Evolutionary conservation across 78 protist species (phyloP).

Genomic region (Mastigamoeba balamuthi): DNA sequence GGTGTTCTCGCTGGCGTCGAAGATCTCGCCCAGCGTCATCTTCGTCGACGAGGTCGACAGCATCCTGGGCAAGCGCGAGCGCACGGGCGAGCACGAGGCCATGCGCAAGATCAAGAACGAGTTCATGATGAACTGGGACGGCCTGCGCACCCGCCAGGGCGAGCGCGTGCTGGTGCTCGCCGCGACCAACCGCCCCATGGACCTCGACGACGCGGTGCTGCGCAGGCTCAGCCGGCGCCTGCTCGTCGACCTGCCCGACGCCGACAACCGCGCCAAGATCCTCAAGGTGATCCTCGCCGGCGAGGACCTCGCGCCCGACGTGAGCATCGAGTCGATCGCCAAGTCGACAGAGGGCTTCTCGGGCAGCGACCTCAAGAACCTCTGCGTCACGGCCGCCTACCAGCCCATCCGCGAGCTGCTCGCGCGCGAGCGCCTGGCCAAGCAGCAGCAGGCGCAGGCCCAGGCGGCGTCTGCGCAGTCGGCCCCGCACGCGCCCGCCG

Average conservation of each 20-base stretch:
- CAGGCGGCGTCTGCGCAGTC: too few species aligned
- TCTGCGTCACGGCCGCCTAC: slow-evolving; percentile 42
- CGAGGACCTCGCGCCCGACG: background rate
- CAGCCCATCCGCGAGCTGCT: slow-evolving; percentile 24
- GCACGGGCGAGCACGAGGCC: slow-evolving; percentile 42
- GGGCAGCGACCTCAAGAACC: slow-evolving; percentile 14
- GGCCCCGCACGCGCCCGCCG: too few species aligned
- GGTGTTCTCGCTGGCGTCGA: slow-evolving; percentile 9
- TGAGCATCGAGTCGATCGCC: slow-evolving; percentile 11
- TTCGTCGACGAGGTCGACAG: slow-evolving; percentile 35
- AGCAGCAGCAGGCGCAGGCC: background rate
- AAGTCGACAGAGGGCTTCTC: slow-evolving; percentile 10
- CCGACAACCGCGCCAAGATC: slow-evolving; percentile 19
- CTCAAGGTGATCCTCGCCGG: slow-evolving; percentile 1
- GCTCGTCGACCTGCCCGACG: slow-evolving; percentile 51
- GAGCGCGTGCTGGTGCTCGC: slow-evolving; percentile 50
- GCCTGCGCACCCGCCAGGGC: slow-evolving; percentile 2
- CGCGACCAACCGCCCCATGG: slow-evolving; percentile 59
- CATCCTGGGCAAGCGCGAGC: slow-evolving; percentile 27
- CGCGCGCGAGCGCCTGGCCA: background rate
- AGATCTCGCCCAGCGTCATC: slow-evolving; percentile 16
- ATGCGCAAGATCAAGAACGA: slow-evolving; percentile 33
- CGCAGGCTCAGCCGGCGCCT: slow-evolving; percentile 45
- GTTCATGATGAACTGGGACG: slow-evolving; percentile 51
- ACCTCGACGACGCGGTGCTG: slow-evolving; percentile 65